These are phyloP conservation scores for Brassica nigra DNA, from an alignment of 345 rosid genomes.

Conservation along the genomic window DNA sequence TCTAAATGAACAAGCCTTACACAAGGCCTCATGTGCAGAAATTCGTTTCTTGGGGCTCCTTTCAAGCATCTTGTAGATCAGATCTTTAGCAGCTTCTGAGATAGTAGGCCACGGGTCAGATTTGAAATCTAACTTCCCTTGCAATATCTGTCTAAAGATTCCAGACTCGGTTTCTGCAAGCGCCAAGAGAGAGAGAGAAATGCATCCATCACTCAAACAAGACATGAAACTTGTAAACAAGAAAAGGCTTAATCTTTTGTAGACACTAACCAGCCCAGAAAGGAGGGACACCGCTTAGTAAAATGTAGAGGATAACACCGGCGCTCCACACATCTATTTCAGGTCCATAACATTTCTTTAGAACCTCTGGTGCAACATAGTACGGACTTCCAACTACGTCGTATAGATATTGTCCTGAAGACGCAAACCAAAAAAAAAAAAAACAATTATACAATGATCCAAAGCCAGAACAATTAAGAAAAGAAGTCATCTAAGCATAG, in stretches of 20 bases:
- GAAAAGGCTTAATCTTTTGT: background rate
- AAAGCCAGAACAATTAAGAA: background rate
- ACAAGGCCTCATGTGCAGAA: constrained; percentile 84
- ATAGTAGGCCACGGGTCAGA: constrained; percentile 97
- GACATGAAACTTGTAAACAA: constrained; percentile 5
- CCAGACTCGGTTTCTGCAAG: constrained; percentile 89
- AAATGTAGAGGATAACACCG: constrained; percentile 97
- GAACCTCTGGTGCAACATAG: constrained; percentile 97
- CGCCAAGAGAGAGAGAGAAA: background rate
- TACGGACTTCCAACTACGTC: constrained; percentile 99
- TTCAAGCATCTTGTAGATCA: constrained; percentile 84
- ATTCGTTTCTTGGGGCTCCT: constrained; percentile 82
- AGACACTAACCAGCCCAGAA: constrained; percentile 80
- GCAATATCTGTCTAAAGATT: constrained; percentile 86
- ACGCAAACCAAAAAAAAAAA: constrained; percentile 15
- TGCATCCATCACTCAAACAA: constrained; percentile 8
- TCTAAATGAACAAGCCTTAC: constrained; percentile 48
- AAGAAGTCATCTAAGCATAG: background rate
- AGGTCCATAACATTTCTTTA: constrained; percentile 87
- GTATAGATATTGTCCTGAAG: constrained; percentile 68
- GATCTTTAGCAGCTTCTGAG: constrained; percentile 88
- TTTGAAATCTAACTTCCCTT: constrained; percentile 79
- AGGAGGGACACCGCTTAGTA: constrained; percentile 93
- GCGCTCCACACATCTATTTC: constrained; percentile 97
- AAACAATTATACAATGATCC: background rate